Percentiles rank a stretch among this genome's conserved stretches.
phyloP scores from a whole-genome alignment of 345 rosid species.

The Euphorbia pulcherrima region DNA sequence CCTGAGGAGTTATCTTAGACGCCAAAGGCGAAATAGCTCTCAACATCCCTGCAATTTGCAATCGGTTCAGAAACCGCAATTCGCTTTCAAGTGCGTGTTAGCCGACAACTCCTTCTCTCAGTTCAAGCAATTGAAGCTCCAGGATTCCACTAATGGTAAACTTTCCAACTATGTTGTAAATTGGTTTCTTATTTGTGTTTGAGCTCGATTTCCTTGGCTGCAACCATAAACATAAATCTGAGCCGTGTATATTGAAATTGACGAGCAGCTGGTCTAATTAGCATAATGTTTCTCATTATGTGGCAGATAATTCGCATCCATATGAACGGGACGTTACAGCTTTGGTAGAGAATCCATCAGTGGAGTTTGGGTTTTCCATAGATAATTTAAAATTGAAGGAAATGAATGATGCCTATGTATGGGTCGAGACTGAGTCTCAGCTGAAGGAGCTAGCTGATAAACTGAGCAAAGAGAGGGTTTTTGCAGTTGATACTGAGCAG shows the following conservation, averaged over 20 bases:
- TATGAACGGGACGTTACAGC: conserved; percentile 53
- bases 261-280: not conserved
- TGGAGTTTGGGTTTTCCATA: conserved; percentile 32
- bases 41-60: conserved; percentile 57
- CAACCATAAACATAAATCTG: not conserved
- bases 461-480: conserved; percentile 47
- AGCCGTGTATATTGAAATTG: not conserved
- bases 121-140: conserved; percentile 59
- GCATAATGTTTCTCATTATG: not conserved
- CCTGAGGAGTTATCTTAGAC: conserved; percentile 31
- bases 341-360: conserved; percentile 45
- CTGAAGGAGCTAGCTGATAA: conserved; percentile 59
- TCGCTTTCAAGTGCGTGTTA: conserved; percentile 61
- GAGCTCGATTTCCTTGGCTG: not conserved
- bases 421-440: conserved; percentile 64
- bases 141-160: conserved; percentile 22
- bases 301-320: conserved; percentile 59
- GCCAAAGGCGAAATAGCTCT: conserved; percentile 36
- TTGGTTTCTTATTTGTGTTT: not conserved
- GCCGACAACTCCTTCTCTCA: conserved; percentile 82
- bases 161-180: not conserved
- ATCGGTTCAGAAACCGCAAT: conserved; percentile 64
- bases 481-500: conserved; percentile 89
- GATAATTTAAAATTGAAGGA: conserved; percentile 28
- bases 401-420: conserved; percentile 48